Base-by-base conservation (phyloP, 192 early-diverging fungal species). In the Thoreauomyces humboldtii region DNA sequence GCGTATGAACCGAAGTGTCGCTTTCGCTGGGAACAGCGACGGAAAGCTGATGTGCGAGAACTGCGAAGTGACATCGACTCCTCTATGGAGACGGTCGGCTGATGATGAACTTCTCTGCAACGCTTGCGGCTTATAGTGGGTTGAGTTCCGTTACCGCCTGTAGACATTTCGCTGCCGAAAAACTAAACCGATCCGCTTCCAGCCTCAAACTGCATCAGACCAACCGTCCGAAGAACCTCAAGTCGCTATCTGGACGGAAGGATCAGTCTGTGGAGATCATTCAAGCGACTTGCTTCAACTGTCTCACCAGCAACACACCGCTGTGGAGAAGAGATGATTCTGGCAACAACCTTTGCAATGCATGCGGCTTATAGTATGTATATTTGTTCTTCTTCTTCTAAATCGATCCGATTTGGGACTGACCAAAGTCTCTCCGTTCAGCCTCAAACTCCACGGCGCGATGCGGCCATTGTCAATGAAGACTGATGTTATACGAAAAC, bases 281-380 rank as follows among this genome's bases (percentile, higher is more conserved):
- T 17, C 61, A 27, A 6, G 47, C 76, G 4, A 51, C 74, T 36
- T 95, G 93, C 73, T 78, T 73, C 61, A 92, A 94, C 76, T 95
- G 93, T 72, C 42, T 59, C n/a, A 93, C 91, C 0, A 88, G 84
- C 32, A 42, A 46, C 19, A 95, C 94, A 3, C 92, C 96, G 0
- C 79, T 96, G 29, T 98, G 96, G 96, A 86, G 96, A 2, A 76
- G 96, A 21, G 91, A 94, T 70, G 87, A 88, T 12, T 80, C 85
- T 31, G 93, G 93, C 41, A 84, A 90, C 28, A 84, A 88, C 1
- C 83, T 97, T 7, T 98, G 96, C 70, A 98, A 98, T 61, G 94
- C 94, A 0, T 98, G 96, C 63, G 96, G 96, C 83, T 78, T 46
- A 43, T 43, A 53, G n/a, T n/a, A n/a, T n/a, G n/a, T n/a, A n/a